Base-by-base conservation (phyloP, 768 basidiomycete species). In the Grammothele lineata region DNA sequence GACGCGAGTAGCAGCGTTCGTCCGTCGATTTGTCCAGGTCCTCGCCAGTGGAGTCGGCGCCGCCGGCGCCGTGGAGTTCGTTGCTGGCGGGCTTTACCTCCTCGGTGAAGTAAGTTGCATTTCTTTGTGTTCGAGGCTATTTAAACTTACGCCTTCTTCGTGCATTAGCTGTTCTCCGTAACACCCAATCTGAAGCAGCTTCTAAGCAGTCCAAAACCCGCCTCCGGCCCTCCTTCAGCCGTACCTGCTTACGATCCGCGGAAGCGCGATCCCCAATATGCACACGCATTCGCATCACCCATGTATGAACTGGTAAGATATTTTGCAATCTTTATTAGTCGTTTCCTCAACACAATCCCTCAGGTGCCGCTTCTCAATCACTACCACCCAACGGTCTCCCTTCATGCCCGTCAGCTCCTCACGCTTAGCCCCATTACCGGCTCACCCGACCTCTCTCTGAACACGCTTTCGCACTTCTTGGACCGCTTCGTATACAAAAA, bases 401-500 rank as follows among this genome's bases (percentile, higher is more conserved):
- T 95, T 1, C 91, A 93, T 57, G 87, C 92, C 0, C 77, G 77
- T 6, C 90, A 96, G 61, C 77, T 99, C 10, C 76, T 97, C 40
- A 60, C 71, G 1, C 77, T 75, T 7, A 74, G 84, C 39, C 84
- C 86, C 0, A 69, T 97, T 10, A 90, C 91, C 0, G 85, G 88
- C 9, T 85, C 80, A 8, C 77, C 91, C 0, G 94, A 98, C 60
- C 85, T 99, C 39, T 83, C 89, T 9, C 82, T 92, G 47, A 93
- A 96, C 69, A 94, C 93, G 0, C 79, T 97, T 19, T 85, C 89
- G 0, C 90, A 93, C 58, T 97, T 99, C 79, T 78, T 98, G 33
- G 96, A 98, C 62, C 81, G 94, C 2, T 97, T 98, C 69, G 90
- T 97, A 35, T 97, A 92, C 73, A 91, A 93, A 66, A 97, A 98